Evolutionary conservation across 805 yeast species (phyloP).

Genomic region (Zygotorulaspora florentina): DNA sequence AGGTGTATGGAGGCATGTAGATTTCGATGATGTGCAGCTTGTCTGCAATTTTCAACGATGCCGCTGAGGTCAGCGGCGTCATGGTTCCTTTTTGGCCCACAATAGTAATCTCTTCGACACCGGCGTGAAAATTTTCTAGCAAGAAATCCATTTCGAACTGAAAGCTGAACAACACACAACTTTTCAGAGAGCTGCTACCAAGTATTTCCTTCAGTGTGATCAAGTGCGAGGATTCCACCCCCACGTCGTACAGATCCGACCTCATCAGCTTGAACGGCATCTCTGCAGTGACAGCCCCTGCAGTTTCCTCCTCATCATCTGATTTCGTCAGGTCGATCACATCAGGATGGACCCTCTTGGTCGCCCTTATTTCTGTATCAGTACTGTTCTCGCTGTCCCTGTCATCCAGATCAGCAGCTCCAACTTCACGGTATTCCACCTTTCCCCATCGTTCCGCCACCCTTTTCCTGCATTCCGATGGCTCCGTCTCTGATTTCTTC

Average conservation of each 20-base stretch:
- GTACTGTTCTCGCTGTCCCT: conserved; percentile 3
- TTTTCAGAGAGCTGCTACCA: conserved; percentile 34
- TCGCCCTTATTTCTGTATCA: conserved; percentile 3
- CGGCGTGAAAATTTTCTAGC: conserved; percentile 28
- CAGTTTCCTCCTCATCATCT: conserved; percentile 1
- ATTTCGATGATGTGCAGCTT: conserved; percentile 30
- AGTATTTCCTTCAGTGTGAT: conserved; percentile 31
- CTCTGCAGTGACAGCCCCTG: not conserved
- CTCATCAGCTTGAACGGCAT: conserved; percentile 22
- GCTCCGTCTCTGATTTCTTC: not conserved
- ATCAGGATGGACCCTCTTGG: conserved; percentile 6
- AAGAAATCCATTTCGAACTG: conserved; percentile 42
- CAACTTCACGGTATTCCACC: conserved; percentile 9
- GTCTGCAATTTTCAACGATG: conserved; percentile 7
- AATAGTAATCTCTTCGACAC: conserved; percentile 23
- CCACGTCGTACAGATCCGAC: conserved; percentile 24
- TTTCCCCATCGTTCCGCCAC: conserved; percentile 21
- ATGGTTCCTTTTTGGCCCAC: conserved; percentile 36
- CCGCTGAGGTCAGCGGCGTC: conserved; percentile 15
- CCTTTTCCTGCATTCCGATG: conserved; percentile 16
- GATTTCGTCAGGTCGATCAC: conserved; percentile 15
- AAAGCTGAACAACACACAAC: conserved; percentile 47
- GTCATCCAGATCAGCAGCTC: not conserved
- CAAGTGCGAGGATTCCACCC: conserved; percentile 17
- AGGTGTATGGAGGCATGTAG: conserved; percentile 38